A percentile compares a stretch with the other conserved stretches of the same genome.
Evolutionary conservation across 768 basidiomycete species (phyloP).

Genomic region (Lactarius sanguifluus): DNA sequence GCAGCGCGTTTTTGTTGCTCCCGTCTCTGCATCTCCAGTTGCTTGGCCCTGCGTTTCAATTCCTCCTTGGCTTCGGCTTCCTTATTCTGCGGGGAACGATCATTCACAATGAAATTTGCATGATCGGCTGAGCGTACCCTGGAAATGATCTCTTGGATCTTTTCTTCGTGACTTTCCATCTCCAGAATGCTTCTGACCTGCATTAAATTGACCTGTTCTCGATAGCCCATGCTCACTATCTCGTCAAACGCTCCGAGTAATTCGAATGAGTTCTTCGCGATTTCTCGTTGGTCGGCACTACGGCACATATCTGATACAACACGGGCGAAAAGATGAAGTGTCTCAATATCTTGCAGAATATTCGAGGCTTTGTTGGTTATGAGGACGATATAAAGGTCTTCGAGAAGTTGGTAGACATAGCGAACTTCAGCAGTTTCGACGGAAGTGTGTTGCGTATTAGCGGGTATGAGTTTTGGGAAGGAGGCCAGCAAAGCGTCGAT

Average conservation of each 20-base stretch:
- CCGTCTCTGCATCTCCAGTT: constrained; percentile 95
- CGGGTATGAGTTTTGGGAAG: constrained; percentile 95
- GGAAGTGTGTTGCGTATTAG: constrained; percentile 94
- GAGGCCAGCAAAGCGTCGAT: constrained; percentile 96
- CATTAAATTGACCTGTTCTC: constrained; percentile 74
- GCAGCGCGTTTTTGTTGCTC: constrained; percentile 85
- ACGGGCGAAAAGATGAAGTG: constrained; percentile 89
- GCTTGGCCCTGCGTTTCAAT: constrained; percentile 95
- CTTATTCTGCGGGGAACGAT: constrained; percentile 67
- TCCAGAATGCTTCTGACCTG: constrained; percentile 78
- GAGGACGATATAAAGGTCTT: constrained; percentile 94
- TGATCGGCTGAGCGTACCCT: constrained; percentile 52
- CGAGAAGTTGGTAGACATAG: constrained; percentile 95
- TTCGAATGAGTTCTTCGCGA: constrained; percentile 88
- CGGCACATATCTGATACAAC: constrained; percentile 92
- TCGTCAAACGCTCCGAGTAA: constrained; percentile 96
- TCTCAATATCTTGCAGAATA: constrained; percentile 97
- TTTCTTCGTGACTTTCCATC: constrained; percentile 92
- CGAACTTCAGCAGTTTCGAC: constrained; percentile 94
- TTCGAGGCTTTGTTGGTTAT: constrained; percentile 99
- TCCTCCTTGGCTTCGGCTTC: constrained; percentile 99
- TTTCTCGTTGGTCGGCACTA: constrained; percentile 84
- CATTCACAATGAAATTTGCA: constrained; percentile 2
- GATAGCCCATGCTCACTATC: constrained; percentile 86
- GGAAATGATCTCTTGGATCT: constrained; percentile 98